A percentile compares a stretch with the other conserved stretches of the same genome.
Evolutionary conservation across 2,329 filamentous ascomycete species (phyloP).

Genomic region (Colletotrichum sp.): DNA sequence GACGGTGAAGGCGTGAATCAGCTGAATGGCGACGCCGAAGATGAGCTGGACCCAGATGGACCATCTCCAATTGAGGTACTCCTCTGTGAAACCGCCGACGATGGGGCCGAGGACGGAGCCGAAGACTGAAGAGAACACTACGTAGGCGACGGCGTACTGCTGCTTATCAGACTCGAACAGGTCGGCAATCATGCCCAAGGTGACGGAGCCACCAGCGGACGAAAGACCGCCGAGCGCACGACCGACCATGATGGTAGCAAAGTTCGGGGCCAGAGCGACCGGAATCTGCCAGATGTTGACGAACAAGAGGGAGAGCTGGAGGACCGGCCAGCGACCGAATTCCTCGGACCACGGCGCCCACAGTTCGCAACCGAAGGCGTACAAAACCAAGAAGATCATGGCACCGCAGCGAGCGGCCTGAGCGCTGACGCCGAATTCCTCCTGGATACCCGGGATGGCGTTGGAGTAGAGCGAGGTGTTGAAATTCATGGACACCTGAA

Average conservation of each 20-base stretch:
- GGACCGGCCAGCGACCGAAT: conserved; percentile 76
- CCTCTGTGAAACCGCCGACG: conserved; percentile 77
- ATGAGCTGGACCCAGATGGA: conserved; percentile 87
- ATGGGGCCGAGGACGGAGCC: conserved; percentile 80
- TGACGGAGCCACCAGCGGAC: conserved; percentile 76
- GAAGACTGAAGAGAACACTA: conserved; percentile 81
- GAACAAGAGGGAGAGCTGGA: conserved; percentile 75
- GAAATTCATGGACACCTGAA: conserved; percentile 81
- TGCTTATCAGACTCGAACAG: conserved; percentile 74
- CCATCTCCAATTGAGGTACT: conserved; percentile 71
- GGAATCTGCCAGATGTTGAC: conserved; percentile 81
- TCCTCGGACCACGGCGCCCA: conserved; percentile 92
- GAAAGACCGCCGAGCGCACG: conserved; percentile 73
- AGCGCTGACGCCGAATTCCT: conserved; percentile 70
- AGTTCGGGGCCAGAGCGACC: conserved; percentile 76
- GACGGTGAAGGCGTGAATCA: conserved; percentile 71
- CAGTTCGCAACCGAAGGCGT: conserved; percentile 86
- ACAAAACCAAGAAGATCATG: conserved; percentile 78
- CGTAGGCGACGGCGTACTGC: conserved; percentile 77
- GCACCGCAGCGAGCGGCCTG: conserved; percentile 76
- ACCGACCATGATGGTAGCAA: conserved; percentile 72
- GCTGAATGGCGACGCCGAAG: conserved; percentile 73
- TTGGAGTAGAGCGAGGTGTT: conserved; percentile 79
- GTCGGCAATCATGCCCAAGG: conserved; percentile 77
- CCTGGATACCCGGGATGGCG: conserved; percentile 66